phyloP scores from a whole-genome alignment of 2,329 filamentous ascomycete genomes.

The Periconia digitata region DNA sequence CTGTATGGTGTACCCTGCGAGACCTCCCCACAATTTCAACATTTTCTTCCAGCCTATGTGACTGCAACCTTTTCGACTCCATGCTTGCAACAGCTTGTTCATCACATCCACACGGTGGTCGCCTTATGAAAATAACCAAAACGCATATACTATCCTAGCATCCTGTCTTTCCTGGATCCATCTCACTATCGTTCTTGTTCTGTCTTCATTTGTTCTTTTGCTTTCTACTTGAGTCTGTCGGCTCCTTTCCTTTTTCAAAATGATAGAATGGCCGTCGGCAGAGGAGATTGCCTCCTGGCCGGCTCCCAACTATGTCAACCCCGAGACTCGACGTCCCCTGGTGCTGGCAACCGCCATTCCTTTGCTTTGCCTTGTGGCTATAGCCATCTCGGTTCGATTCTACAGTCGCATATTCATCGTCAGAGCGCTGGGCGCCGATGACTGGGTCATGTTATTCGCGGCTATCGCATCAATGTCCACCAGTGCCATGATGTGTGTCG shows the following conservation, averaged over 20 bases:
- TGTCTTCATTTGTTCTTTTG: background rate
- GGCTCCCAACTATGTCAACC: constrained; percentile 26
- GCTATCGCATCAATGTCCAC: constrained; percentile 10
- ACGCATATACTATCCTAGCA: background rate
- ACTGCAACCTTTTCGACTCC: background rate
- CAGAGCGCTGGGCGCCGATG: constrained; percentile 12
- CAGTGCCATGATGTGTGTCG: constrained; percentile 14
- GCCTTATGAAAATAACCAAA: no score
- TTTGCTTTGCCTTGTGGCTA: constrained; percentile 15
- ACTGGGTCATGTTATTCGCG: constrained; percentile 19
- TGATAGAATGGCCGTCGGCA: background rate
- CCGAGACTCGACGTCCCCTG: constrained; percentile 19
- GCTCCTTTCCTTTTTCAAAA: background rate
- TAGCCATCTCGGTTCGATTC: constrained; percentile 19
- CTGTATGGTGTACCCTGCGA: background rate
- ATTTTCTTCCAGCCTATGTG: background rate
- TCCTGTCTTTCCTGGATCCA: no score
- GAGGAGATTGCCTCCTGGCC: constrained; percentile 23
- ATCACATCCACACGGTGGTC: no score
- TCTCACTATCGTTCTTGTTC: background rate
- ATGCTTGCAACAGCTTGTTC: background rate
- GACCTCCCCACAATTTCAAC: background rate
- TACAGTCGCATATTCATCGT: constrained; percentile 19
- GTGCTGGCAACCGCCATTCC: constrained; percentile 21
- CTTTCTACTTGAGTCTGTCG: background rate